Base-by-base conservation (phyloP, 2,329 filamentous ascomycete species). In the Ascochyta koolunga region DNA sequence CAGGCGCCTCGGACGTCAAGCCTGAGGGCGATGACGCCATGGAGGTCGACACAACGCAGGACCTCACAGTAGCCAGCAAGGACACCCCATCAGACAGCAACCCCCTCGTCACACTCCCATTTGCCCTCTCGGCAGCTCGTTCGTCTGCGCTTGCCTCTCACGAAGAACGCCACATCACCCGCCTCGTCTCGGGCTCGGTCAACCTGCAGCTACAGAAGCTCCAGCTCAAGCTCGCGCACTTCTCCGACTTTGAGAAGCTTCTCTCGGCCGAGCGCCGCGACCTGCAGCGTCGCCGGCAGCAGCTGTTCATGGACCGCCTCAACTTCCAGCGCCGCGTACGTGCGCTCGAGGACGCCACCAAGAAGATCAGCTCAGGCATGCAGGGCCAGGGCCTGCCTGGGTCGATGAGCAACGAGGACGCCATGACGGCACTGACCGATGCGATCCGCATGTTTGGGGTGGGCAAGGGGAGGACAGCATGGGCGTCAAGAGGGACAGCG, bases 161-260 rank as follows among this genome's bases (percentile, higher is more conserved):
- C 66, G 93, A 98, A 75, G 95, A 99, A 76, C 90, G 96, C 53
- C 92, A 97, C 76, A 95, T 98, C 86, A 96, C 93, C 18, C 89
- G 92, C 15, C 86, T 98, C 40, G 91, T 99, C 9, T 93, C 92
- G 2, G 89, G 92, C 5, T 91, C 92, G 0, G 91, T 96, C 46
- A 99, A 99, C 71, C 83, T 96, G 11, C 93, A 91, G n/a, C 81
- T 98, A 29, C 89, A 96, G 71, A 99, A 99, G 78, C 87, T 98
- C 58, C 92, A 98, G 77, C 81, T 98, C 66, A 99, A 99, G 78
- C 83, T 99, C 55, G 88, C 91, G 69, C 96, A 98, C 74, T 99
- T 99, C 77, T 89, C 90, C 67, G 95, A 99, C 75, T 93, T 99
- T 84, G 95, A 99, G 77, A 84, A 90, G 16, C 88, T 97, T 38